Evolutionary conservation across 192 early-diverging fungal species (phyloP).

Genomic region (Glomus cerebriforme): DNA sequence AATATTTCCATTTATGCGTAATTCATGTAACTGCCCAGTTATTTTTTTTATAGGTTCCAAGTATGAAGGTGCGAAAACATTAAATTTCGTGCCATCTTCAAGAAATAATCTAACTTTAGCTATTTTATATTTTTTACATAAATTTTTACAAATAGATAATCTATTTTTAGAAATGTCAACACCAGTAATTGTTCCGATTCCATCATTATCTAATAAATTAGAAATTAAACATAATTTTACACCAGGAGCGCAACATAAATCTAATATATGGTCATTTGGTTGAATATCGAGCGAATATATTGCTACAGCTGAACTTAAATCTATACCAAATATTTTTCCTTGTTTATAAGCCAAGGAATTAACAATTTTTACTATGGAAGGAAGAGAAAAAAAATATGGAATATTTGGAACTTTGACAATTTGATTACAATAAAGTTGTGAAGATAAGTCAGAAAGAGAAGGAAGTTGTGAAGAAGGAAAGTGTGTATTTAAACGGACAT

Average conservation of each 20-base stretch:
- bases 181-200: conserved; percentile 85
- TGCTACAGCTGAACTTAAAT: conserved; percentile 85
- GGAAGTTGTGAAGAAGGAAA: conserved; percentile 36
- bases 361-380: not conserved
- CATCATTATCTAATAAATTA: conserved; percentile 63
- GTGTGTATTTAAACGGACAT: conserved; percentile 67
- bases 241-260: conserved; percentile 87
- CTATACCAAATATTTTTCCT: conserved; percentile 62
- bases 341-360: conserved; percentile 41
- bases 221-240: conserved; percentile 84
- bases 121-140: conserved; percentile 73
- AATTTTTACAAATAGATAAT: conserved; percentile 69
- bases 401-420: not conserved
- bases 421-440: conserved; percentile 39
- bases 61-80: conserved; percentile 63
- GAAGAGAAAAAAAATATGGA: not conserved
- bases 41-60: conserved; percentile 23
- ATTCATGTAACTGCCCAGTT: not conserved
- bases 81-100: conserved; percentile 83
- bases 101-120: conserved; percentile 68
- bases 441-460: conserved; percentile 44
- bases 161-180: conserved; percentile 83
- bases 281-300: conserved; percentile 73
- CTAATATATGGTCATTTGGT: conserved; percentile 84
- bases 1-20: not conserved